Evolutionary conservation across 179 eudicot species (phyloP), one percentile per base, ranked within the genome.

Genomic region (Silene noctiflora): DNA sequence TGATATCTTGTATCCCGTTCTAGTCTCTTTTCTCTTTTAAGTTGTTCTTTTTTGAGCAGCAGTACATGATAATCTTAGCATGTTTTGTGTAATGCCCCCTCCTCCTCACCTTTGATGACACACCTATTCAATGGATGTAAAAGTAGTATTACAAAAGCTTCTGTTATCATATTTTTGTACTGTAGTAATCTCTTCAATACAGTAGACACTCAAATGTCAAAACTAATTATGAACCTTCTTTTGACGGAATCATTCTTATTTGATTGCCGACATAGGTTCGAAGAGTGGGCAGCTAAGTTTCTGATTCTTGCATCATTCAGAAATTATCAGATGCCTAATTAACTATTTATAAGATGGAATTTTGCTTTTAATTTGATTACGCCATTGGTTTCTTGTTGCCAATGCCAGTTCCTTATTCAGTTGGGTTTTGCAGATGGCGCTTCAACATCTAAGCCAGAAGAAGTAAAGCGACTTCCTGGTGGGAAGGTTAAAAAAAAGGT

Each of bases 401-500:
- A 10, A 12, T 53, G 22, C 16, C 48, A 9, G 42, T n/a, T 21
- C 3, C 48, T 51, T 74, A 46, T 44, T 72, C 19, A 21, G 55
- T 33, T 69, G 29, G 21, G 59, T 79, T 67, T 77, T 83, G 81
- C 87, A 87, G 89, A 87, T 66, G 90, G 89, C 71, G 81, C 96
- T 27, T 89, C 97, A 48, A 82, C 91, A 67, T 77, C 91, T 69
- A 81, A 88, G 83, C 84, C 78, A n/a, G 96, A 90, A 81, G 94
- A 86, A 86, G 97, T 91, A 22, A 90, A 91, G 74, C 92, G 94
- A 73, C 97, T 91, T 81, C 97, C 97, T 58, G 94, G 97, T 59
- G 94, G 97, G 51, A 91, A 91, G 87, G 84, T 86, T 56, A 91
- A 91, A 81, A 91, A 91, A 87, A 91, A 91, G 78, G 97, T 90